A percentile compares a stretch with the other conserved stretches of the same genome.
phyloP scores from a whole-genome alignment of 2,329 filamentous ascomycete species.

The Colletotrichum filicis region DNA sequence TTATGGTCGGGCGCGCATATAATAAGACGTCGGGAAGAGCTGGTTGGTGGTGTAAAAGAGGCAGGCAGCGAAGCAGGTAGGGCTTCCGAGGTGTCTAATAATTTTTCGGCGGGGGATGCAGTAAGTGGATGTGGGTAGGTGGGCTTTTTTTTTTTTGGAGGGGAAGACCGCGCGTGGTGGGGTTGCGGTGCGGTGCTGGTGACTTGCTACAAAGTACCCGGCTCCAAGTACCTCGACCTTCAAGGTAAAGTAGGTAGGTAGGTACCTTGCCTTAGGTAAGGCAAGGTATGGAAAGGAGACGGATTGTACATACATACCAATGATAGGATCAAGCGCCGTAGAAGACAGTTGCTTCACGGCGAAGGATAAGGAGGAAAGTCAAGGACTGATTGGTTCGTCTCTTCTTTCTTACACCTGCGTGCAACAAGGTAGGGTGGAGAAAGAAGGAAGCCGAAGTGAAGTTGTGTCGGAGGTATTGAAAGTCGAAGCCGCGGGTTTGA shows the following conservation, averaged over 20 bases:
- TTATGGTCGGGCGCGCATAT: conserved; percentile 30
- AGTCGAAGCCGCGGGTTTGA: background rate
- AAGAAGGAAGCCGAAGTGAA: background rate
- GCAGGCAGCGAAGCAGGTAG: conserved; percentile 20
- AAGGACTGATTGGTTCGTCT: background rate
- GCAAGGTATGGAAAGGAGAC: too few species aligned
- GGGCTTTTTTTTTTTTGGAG: conserved; percentile 32
- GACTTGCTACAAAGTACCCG: conserved; percentile 17
- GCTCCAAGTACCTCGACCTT: conserved; percentile 7
- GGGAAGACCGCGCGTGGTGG: conserved; percentile 28
- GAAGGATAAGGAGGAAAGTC: background rate
- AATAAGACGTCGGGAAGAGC: conserved; percentile 23
- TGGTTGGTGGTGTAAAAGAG: background rate
- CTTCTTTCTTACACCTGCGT: background rate
- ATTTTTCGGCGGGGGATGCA: conserved; percentile 35
- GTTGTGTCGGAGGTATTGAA: background rate
- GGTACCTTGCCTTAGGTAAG: too few species aligned
- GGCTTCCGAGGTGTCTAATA: conserved; percentile 36
- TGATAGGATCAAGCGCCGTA: too few species aligned
- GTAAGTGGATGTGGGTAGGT: conserved; percentile 33
- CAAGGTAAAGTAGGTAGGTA: background rate
- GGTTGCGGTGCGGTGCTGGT: conserved; percentile 21
- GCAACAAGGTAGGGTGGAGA: background rate
- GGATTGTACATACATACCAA: too few species aligned
- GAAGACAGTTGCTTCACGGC: too few species aligned